Percentiles rank a stretch among this genome's conserved stretches.
phyloP scores from a whole-genome alignment of 2,329 filamentous ascomycete genomes.

The Pestalotiopsis fici region DNA sequence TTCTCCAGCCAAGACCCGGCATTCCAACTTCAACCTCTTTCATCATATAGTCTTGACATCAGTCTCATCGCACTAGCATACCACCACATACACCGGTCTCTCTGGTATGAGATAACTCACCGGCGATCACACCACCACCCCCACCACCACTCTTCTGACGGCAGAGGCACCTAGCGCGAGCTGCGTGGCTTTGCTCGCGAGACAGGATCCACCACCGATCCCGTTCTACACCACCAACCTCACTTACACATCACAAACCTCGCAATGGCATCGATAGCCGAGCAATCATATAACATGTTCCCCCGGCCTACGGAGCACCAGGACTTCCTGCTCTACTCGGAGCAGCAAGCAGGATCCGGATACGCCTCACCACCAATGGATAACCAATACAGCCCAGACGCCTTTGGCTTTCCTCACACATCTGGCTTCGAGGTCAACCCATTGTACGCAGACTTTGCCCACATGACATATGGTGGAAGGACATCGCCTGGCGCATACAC shows the following conservation, averaged over 20 bases:
- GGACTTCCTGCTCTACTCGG: conserved; percentile 33
- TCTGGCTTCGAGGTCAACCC: conserved; percentile 46
- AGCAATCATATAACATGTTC: conserved; percentile 32
- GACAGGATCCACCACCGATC: conserved; percentile 12
- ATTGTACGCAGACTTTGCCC: conserved; percentile 46
- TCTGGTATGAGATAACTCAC: conserved; percentile 12
- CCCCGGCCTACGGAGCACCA: conserved; percentile 25
- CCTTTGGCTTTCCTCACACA: conserved; percentile 41
- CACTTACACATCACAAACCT: conserved; percentile 4
- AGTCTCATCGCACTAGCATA: not conserved
- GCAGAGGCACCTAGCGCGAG: not conserved
- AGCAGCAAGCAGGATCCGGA: conserved; percentile 20
- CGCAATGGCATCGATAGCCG: conserved; percentile 27
- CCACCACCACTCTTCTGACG: not conserved
- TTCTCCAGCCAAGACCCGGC: not conserved
- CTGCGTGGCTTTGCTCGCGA: conserved; percentile 8
- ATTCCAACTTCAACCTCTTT: not conserved
- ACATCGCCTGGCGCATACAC: conserved; percentile 50
- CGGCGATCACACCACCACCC: not conserved
- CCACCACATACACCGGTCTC: not conserved
- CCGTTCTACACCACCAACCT: conserved; percentile 1
- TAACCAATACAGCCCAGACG: conserved; percentile 48
- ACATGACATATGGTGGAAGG: conserved; percentile 47
- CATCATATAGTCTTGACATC: not conserved
- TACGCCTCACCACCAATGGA: conserved; percentile 40